These are phyloP conservation scores for Aspergillaceae sp. DNA, from an alignment of 2,329 filamentous ascomycete species.

Conservation along the genomic window DNA sequence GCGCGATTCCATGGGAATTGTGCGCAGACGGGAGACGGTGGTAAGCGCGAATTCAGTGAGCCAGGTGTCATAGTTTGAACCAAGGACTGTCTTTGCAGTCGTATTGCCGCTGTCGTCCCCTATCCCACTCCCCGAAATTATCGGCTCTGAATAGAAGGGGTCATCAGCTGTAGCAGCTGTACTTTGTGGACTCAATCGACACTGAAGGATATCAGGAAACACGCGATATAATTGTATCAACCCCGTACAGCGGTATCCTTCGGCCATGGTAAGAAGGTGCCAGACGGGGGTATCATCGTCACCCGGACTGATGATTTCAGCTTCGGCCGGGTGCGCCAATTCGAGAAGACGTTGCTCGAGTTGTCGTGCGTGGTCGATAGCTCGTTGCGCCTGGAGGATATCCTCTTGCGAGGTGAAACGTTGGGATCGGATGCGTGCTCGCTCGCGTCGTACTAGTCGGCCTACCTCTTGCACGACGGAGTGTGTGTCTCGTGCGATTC, in stretches of 20 bases:
- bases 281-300: constrained; percentile 46
- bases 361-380: constrained; percentile 28
- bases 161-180: constrained; percentile 14
- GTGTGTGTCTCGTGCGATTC: constrained; percentile 30
- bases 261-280: constrained; percentile 46
- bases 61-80: constrained; percentile 28
- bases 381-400: constrained; percentile 23
- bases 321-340: constrained; percentile 39
- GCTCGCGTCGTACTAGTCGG: constrained; percentile 31
- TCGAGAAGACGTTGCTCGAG: constrained; percentile 43
- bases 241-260: constrained; percentile 46
- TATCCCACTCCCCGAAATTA: neutral
- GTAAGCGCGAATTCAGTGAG: constrained; percentile 45
- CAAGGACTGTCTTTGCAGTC: constrained; percentile 18
- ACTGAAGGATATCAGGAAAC: constrained; percentile 44
- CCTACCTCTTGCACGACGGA: constrained; percentile 38
- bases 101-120: constrained; percentile 8
- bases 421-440: constrained; percentile 25
- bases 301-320: constrained; percentile 43
- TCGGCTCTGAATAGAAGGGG: constrained; percentile 16
- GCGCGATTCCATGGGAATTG: constrained; percentile 45
- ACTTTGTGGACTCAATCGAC: constrained; percentile 26
- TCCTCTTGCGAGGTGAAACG: constrained; percentile 31
- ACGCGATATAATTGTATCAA: constrained; percentile 48
- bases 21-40: constrained; percentile 42